These are phyloP conservation scores for Leishmania amazonensis DNA, from an alignment of 208 protist genomes.

Conservation along the genomic window DNA sequence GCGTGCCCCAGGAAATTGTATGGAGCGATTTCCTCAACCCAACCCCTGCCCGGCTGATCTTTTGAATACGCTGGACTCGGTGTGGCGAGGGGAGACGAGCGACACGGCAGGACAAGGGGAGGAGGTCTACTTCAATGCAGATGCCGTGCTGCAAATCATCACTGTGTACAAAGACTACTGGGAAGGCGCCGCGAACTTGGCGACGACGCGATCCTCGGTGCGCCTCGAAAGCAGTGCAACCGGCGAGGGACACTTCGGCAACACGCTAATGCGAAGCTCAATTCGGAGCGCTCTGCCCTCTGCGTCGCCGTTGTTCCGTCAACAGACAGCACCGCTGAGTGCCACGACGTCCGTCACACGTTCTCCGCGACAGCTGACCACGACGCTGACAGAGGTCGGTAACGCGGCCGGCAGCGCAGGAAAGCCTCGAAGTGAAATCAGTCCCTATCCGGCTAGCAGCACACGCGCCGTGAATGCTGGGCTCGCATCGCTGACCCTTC, in stretches of 20 bases:
- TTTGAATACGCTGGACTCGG: conserved; percentile 74
- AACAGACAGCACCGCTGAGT: not conserved
- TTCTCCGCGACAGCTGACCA: conserved; percentile 4
- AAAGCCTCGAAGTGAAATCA: conserved; percentile 1
- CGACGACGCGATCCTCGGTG: not conserved
- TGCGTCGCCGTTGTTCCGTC: conserved; percentile 4
- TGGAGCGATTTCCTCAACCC: conserved; percentile 49
- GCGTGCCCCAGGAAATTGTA: conserved; percentile 40
- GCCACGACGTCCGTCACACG: conserved; percentile 7
- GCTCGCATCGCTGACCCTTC: not conserved
- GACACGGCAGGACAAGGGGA: conserved; percentile 23
- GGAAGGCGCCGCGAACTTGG: conserved; percentile 5
- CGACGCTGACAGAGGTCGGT: not conserved
- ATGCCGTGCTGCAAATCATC: conserved; percentile 80
- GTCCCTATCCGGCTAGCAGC: not conserved
- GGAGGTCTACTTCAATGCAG: conserved; percentile 54
- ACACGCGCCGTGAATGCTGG: not conserved
- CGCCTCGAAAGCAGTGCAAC: conserved; percentile 3
- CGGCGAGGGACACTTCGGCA: conserved; percentile 5
- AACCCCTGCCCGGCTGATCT: conserved; percentile 74
- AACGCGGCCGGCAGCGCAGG: conserved; percentile 3
- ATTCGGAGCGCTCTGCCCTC: conserved; percentile 23
- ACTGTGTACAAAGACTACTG: conserved; percentile 63
- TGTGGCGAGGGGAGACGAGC: conserved; percentile 61
- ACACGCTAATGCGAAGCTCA: conserved; percentile 13